These are phyloP conservation scores for Endogone sp. DNA, from an alignment of 192 early-diverging fungal species.

Conservation along the genomic window DNA sequence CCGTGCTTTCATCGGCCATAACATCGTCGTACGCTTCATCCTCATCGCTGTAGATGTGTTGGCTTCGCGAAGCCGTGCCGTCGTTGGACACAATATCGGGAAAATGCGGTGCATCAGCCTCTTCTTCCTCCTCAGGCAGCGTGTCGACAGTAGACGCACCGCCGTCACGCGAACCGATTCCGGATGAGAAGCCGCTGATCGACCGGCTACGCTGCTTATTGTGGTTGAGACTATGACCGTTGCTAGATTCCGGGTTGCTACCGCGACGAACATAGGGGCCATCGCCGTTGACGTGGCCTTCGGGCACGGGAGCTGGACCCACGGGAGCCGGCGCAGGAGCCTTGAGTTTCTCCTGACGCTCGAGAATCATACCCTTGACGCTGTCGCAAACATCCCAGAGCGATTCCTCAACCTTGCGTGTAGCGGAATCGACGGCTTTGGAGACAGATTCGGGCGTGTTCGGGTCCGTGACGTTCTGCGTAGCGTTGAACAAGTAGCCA, in stretches of 20 bases:
- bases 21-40: not conserved
- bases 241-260: not conserved
- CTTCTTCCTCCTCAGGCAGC: not conserved
- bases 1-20: not conserved
- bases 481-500: constrained; percentile 20
- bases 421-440: constrained; percentile 7
- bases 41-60: not conserved
- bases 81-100: not conserved
- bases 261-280: not conserved
- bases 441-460: not conserved
- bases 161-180: not conserved
- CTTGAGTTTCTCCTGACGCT: constrained; percentile 14
- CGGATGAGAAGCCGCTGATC: too few species aligned
- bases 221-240: too few species aligned
- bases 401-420: constrained; percentile 8
- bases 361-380: constrained; percentile 20
- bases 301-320: not conserved
- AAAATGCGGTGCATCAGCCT: not conserved
- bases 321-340: not conserved
- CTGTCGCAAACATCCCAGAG: constrained; percentile 17
- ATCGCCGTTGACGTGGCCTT: not conserved
- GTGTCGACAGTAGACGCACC: not conserved
- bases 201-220: too few species aligned
- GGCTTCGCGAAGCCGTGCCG: not conserved
- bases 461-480: constrained; percentile 21